Evolutionary conservation across 176 grass and related monocot species (phyloP).

Genomic region (Eremochloa ophiuroides): DNA sequence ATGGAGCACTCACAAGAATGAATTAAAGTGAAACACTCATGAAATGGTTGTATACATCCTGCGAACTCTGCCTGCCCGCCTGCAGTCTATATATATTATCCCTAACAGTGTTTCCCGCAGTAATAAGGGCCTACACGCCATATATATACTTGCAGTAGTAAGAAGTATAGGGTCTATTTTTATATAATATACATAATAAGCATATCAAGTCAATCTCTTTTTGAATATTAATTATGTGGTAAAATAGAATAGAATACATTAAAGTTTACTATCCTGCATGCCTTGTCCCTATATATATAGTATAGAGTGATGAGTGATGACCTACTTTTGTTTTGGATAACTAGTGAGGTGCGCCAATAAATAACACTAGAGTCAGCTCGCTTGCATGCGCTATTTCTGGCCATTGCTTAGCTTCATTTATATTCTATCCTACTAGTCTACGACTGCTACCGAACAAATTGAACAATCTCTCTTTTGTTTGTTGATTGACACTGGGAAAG

Average conservation of each 20-base stretch:
- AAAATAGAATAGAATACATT: too few relatives aligned
- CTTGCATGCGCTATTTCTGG: slow-evolving; percentile 23
- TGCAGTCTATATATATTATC: slow-evolving; percentile 16
- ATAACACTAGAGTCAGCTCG: too few relatives aligned
- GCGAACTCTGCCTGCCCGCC: not conserved
- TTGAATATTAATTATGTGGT: too few relatives aligned
- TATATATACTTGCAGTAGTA: too few relatives aligned
- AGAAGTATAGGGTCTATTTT: not conserved
- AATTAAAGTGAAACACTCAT: not conserved
- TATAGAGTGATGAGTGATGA: too few relatives aligned
- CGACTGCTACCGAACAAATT: slow-evolving; percentile 4
- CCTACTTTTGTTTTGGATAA: too few relatives aligned
- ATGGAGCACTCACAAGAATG: not conserved
- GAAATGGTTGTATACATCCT: not conserved
- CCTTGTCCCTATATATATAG: too few relatives aligned
- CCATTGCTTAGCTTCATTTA: slow-evolving; percentile 14
- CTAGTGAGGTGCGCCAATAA: too few relatives aligned
- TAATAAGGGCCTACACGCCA: too few relatives aligned
- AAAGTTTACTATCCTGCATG: too few relatives aligned
- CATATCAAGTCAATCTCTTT: too few relatives aligned
- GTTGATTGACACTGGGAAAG: slow-evolving; percentile 34
- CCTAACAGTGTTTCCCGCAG: not conserved
- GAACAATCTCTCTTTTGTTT: not conserved
- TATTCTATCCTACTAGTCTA: not conserved
- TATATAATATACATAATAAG: too few relatives aligned